Percentiles rank a stretch among this genome's conserved stretches.
phyloP scores from a whole-genome alignment of 1,284 basidiomycete genomes.

The Leccinum variabile region DNA sequence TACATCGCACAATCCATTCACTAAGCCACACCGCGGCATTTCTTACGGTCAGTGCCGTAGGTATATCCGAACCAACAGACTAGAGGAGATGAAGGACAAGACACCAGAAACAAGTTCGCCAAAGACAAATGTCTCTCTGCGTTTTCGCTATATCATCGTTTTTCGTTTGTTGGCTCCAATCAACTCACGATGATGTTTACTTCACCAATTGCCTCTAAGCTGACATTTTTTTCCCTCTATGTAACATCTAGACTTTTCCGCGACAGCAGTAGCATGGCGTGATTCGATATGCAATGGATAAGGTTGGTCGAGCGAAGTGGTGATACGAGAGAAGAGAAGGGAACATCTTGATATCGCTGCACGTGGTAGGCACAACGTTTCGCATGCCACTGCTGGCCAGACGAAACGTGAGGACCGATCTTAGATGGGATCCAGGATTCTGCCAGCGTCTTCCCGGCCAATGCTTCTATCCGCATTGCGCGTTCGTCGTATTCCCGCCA shows the following conservation, averaged over 20 bases:
- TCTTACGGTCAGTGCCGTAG: no score
- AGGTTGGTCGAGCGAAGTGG: not conserved
- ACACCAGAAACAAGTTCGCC: no score
- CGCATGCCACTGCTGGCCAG: not conserved
- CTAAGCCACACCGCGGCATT: no score
- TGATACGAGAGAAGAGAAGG: not conserved
- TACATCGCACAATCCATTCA: no score
- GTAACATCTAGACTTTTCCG: not conserved
- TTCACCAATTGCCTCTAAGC: no score
- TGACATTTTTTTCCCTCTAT: not conserved
- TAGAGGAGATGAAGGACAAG: no score
- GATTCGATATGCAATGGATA: not conserved
- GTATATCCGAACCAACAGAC: no score
- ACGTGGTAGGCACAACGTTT: not conserved
- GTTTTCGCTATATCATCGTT: no score
- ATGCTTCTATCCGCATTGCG: not conserved
- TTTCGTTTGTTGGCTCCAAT: no score
- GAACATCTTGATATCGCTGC: not conserved
- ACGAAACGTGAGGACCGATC: not conserved
- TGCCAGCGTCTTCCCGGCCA: not conserved
- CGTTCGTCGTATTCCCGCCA: not conserved
- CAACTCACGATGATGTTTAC: no score
- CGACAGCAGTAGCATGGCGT: not conserved
- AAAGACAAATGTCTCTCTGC: no score
- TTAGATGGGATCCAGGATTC: not conserved